phyloP scores from a whole-genome alignment of 352 stramenopile species.

The Phytophthora brassicae region DNA sequence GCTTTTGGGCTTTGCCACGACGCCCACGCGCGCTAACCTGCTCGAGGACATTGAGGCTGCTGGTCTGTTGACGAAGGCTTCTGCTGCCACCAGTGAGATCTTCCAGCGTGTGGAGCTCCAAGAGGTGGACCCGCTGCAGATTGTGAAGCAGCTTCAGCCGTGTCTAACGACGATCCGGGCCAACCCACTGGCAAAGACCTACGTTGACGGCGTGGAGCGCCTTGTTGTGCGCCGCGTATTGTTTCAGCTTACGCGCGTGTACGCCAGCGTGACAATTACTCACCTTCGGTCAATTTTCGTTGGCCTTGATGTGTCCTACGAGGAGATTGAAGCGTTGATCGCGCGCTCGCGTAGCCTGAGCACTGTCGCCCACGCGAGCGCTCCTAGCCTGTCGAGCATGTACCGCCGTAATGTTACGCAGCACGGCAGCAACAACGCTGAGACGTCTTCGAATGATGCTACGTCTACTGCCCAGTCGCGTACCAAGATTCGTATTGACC shows the following conservation, averaged over 20 bases:
- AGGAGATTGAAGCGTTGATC: slow-evolving; percentile 89
- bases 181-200: slow-evolving; percentile 47
- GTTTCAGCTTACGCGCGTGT: slow-evolving; percentile 85
- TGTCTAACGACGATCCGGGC: slow-evolving; percentile 46
- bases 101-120: slow-evolving; percentile 72
- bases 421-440: slow-evolving; percentile 45
- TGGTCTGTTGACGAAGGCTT: slow-evolving; percentile 65
- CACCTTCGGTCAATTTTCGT: slow-evolving; percentile 89
- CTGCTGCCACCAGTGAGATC: slow-evolving; percentile 55
- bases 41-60: slow-evolving; percentile 88
- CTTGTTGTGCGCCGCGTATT: slow-evolving; percentile 79
- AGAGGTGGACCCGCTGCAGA: slow-evolving; percentile 75
- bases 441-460: slow-evolving; percentile 56
- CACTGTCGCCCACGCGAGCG: slow-evolving; percentile 62
- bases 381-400: slow-evolving; percentile 63
- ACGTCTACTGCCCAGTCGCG: slow-evolving; percentile 47
- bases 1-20: slow-evolving; percentile 88
- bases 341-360: slow-evolving; percentile 71
- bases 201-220: slow-evolving; percentile 64
- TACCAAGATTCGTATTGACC: slow-evolving; percentile 84
- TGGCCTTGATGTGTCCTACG: slow-evolving; percentile 66
- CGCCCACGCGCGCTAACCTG: slow-evolving; percentile 89
- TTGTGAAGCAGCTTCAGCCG: slow-evolving; percentile 74
- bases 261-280: slow-evolving; percentile 84
- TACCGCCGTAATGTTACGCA: slow-evolving; percentile 57